phyloP scores from a whole-genome alignment of 2,329 filamentous ascomycete genomes.

The Neocucurbitaria cava region DNA sequence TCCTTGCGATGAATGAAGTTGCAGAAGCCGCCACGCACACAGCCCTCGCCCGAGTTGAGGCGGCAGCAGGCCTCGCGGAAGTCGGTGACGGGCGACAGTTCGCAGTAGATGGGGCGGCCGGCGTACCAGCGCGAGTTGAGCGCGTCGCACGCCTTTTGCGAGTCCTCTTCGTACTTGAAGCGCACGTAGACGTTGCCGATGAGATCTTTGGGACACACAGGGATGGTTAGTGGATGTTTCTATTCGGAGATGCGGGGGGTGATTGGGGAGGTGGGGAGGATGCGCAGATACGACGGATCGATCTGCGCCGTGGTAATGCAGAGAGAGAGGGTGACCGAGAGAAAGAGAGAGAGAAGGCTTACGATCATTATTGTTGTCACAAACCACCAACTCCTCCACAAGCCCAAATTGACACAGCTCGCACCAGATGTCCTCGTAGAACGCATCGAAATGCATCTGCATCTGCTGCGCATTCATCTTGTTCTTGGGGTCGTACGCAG shows the following conservation, averaged over 20 bases:
- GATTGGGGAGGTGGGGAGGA: too few species aligned
- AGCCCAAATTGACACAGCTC: constrained; percentile 98
- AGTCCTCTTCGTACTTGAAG: constrained; percentile 99
- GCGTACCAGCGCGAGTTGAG: constrained; percentile 98
- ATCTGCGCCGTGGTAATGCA: too few species aligned
- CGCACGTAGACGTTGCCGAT: constrained; percentile 99
- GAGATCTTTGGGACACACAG: constrained; percentile 69
- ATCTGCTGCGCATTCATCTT: constrained; percentile 96
- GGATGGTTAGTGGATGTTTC: too few species aligned
- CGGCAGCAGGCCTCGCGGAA: constrained; percentile 98
- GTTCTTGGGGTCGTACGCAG: constrained; percentile 93
- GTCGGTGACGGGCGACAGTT: constrained; percentile 94
- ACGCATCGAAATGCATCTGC: constrained; percentile 99
- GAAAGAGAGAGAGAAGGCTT: too few species aligned
- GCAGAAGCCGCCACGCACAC: constrained; percentile 95
- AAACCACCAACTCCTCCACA: constrained; percentile 96
- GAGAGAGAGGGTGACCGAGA: too few species aligned
- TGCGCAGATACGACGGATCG: too few species aligned
- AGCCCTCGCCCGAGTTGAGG: constrained; percentile 92
- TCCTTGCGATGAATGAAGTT: constrained; percentile 99
- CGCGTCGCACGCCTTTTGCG: constrained; percentile 90
- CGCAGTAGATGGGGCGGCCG: constrained; percentile 96
- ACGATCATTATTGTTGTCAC: constrained; percentile 99
- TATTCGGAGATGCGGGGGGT: too few species aligned
- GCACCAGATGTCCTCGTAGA: constrained; percentile 99